phyloP scores from a whole-genome alignment of 228 moss, liverwort and hornwort genomes.

The Sphagnum fallax region DNA sequence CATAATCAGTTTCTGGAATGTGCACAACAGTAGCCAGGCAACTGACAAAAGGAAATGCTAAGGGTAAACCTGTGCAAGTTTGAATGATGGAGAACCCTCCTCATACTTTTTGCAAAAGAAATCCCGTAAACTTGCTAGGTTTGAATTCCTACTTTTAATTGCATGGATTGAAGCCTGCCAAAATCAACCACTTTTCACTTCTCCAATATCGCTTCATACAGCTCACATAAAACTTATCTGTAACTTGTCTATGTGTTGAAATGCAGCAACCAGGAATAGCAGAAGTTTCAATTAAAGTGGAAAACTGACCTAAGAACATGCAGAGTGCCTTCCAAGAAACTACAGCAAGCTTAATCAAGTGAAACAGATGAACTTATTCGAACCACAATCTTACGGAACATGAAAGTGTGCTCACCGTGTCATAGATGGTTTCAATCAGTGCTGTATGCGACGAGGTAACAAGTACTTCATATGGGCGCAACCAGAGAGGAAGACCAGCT shows the following conservation, averaged over 20 bases:
- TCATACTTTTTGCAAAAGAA: slow-evolving; percentile 92
- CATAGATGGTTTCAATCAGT: slow-evolving; percentile 97
- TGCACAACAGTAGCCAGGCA: too few species aligned
- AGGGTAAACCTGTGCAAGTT: slow-evolving; percentile 72
- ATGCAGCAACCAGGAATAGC: too few species aligned
- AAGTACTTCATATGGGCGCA: slow-evolving; percentile 96
- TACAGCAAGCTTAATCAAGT: too few species aligned
- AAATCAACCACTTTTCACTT: not conserved
- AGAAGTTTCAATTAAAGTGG: too few species aligned
- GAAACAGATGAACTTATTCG: too few species aligned
- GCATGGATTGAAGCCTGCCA: slow-evolving; percentile 96
- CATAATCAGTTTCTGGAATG: too few species aligned
- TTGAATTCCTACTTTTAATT: slow-evolving; percentile 94
- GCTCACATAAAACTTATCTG: too few species aligned
- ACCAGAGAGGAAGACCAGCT: slow-evolving; percentile 94
- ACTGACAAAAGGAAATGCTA: too few species aligned
- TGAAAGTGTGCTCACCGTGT: slow-evolving; percentile 57
- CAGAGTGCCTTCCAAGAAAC: too few species aligned
- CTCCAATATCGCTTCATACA: too few species aligned
- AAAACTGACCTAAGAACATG: not conserved
- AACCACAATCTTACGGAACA: not conserved
- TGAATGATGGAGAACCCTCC: slow-evolving; percentile 85
- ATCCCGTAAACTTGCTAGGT: slow-evolving; percentile 78
- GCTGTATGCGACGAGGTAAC: slow-evolving; percentile 98
- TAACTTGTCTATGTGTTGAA: too few species aligned